Evolutionary conservation across 495 filamentous ascomycete species (phyloP), one percentile per base, ranked within the genome.

Genomic region (Paragyromitra xinjiangensis): DNA sequence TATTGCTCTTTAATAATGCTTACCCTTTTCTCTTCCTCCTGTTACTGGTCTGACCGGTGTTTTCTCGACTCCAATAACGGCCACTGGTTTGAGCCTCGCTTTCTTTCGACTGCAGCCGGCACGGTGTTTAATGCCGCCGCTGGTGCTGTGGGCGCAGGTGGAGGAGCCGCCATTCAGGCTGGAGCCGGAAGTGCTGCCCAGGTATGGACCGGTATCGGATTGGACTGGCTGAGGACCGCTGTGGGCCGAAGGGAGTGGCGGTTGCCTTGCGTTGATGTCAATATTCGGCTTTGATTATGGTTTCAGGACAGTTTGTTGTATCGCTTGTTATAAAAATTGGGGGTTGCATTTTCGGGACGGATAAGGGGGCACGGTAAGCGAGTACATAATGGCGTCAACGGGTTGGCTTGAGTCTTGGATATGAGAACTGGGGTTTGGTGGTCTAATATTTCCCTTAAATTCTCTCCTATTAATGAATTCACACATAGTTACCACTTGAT

Each of bases 1-100:
- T 94, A 97, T 88, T 97, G 93, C 87, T 94, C 93, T 68, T 88
- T 93, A 70, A 90, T 97, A 40, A 92, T 97, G 68, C 86, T 96
- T 75, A 92, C 95, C 70, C 91, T 97, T 77, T 97, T 97, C 86
- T 86, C 90, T 59, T 94, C 92, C 16, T 94, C 92, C 37, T 97
- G 93, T 85, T 90, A 94, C 87, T 97, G 93, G 93, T 92, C 91
- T 73, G 93, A 95, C 81, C 90, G 90, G 34, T 97, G 93, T 84
- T 93, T 95, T 85, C 92, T 97, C 81, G 92, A 95, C 83, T 88
- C 94, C 55, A 86, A 86, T 80, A 90, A 87, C 65, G 85, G 91
- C 78, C 92, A 94, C 85, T 95, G 92, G 92, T 95, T 95, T 83
- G 87, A 92, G 59, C 90, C 93, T 16, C 88, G 89, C 45, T 79